Percentiles rank a stretch among this genome's conserved stretches.
These are phyloP conservation scores for Durusdinium trenchii DNA, from an alignment of 73 alveolate genomes.

Conservation along the genomic window DNA sequence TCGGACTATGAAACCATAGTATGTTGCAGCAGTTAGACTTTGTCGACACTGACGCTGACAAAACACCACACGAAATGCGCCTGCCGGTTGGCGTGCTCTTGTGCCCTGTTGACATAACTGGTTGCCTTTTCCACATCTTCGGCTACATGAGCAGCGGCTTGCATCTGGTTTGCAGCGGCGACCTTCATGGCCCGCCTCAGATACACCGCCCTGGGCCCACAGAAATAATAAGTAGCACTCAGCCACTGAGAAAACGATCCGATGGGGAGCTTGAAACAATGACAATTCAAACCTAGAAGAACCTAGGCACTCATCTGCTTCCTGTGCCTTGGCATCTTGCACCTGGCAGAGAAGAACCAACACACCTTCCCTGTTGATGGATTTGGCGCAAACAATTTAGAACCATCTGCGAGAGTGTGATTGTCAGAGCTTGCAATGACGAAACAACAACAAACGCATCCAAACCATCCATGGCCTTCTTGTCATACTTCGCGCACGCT, in stretches of 20 bases:
- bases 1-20: neutral
- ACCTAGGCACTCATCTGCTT: too few species aligned
- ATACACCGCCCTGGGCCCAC: neutral
- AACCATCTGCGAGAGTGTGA: too few species aligned
- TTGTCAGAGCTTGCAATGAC: too few species aligned
- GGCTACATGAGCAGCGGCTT: neutral
- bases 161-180: neutral
- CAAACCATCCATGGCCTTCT: neutral
- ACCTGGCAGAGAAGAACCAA: too few species aligned
- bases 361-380: neutral
- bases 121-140: neutral
- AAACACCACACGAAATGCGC: neutral
- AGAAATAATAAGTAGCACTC: neutral
- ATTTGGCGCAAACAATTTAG: neutral
- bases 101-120: neutral
- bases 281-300: too few species aligned
- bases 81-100: constrained; percentile 51
- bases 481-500: neutral
- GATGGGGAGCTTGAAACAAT: neutral
- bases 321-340: too few species aligned
- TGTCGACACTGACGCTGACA: neutral
- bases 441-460: too few species aligned
- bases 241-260: neutral
- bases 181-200: neutral
- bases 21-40: neutral